These are phyloP conservation scores for Colletotrichum chlorophyti DNA, from an alignment of 2,329 filamentous ascomycete species.

Conservation along the genomic window DNA sequence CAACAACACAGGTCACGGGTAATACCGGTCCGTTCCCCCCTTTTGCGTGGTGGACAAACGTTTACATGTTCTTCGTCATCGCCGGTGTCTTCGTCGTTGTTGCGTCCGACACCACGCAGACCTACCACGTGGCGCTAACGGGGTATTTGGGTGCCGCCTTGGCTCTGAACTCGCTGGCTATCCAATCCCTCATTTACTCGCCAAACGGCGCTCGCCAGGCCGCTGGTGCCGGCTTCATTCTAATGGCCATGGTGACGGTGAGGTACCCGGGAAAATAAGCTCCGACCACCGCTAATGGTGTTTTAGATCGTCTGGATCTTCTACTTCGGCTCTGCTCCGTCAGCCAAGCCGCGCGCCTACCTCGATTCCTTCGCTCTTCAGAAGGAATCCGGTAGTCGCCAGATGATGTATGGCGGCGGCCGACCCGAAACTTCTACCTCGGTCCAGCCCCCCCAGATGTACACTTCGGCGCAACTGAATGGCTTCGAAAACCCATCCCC, in stretches of 20 bases:
- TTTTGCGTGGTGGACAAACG: constrained; percentile 90
- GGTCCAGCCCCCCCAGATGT: constrained; percentile 88
- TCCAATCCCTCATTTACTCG: constrained; percentile 86
- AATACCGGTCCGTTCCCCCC: constrained; percentile 70
- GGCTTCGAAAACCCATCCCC: constrained; percentile 97
- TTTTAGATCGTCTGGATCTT: constrained; percentile 96
- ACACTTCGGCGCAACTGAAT: constrained; percentile 92
- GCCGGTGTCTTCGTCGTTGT: constrained; percentile 81
- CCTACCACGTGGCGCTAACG: constrained; percentile 90
- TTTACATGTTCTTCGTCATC: constrained; percentile 86
- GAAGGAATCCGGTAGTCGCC: constrained; percentile 79
- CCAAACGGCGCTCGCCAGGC: constrained; percentile 79
- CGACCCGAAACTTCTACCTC: constrained; percentile 87
- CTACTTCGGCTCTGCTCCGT: constrained; percentile 94
- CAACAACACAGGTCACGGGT: constrained; percentile 52
- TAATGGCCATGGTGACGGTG: constrained; percentile 93
- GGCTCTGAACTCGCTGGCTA: constrained; percentile 83
- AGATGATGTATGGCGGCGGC: constrained; percentile 76
- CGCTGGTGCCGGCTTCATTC: constrained; percentile 88
- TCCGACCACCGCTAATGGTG: no score
- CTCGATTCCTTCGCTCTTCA: constrained; percentile 95
- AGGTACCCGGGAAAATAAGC: constrained; percentile 53
- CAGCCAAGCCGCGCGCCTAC: constrained; percentile 84
- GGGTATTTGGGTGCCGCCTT: constrained; percentile 86
- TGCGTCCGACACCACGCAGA: constrained; percentile 82